These are phyloP conservation scores for Xylariales sp. DNA, from an alignment of 2,329 filamentous ascomycete species.

Conservation along the genomic window DNA sequence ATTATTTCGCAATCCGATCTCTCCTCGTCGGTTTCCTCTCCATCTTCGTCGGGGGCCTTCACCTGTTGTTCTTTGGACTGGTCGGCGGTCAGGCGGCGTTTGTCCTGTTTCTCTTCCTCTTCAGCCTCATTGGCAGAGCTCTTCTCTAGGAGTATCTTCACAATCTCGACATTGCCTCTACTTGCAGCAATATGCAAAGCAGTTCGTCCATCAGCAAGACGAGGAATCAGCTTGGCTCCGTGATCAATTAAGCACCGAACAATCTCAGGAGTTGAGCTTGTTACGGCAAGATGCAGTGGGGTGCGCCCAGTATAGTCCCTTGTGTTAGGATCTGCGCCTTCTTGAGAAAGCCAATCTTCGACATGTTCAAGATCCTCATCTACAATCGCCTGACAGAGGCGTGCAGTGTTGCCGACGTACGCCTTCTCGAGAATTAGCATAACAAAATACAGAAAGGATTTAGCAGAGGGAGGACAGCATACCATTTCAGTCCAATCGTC, in stretches of 20 bases:
- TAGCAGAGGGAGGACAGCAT: neutral
- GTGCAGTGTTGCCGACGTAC: conserved; percentile 74
- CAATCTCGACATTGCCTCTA: conserved; percentile 63
- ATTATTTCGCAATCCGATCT: conserved; percentile 44
- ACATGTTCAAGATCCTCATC: conserved; percentile 68
- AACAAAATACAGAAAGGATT: neutral
- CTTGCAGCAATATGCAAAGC: conserved; percentile 78
- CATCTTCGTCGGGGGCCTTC: conserved; percentile 14
- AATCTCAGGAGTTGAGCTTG: conserved; percentile 63
- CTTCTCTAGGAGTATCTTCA: conserved; percentile 67
- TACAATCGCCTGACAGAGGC: conserved; percentile 77
- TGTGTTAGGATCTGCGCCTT: conserved; percentile 65
- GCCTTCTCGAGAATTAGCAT: conserved; percentile 32
- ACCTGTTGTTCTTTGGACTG: conserved; percentile 11
- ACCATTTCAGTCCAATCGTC: conserved; percentile 84
- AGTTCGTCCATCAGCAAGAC: conserved; percentile 74
- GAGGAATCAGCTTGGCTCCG: conserved; percentile 67
- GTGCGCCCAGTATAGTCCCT: conserved; percentile 76
- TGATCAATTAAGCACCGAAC: conserved; percentile 68
- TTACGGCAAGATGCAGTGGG: conserved; percentile 72
- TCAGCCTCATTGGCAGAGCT: conserved; percentile 70
- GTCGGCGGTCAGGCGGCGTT: conserved; percentile 32
- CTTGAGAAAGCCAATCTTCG: conserved; percentile 63
- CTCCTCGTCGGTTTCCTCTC: conserved; percentile 27
- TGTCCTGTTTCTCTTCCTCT: conserved; percentile 54